phyloP scores from a whole-genome alignment of 495 filamentous ascomycete genomes.

The Diplogelasinospora grovesii region DNA sequence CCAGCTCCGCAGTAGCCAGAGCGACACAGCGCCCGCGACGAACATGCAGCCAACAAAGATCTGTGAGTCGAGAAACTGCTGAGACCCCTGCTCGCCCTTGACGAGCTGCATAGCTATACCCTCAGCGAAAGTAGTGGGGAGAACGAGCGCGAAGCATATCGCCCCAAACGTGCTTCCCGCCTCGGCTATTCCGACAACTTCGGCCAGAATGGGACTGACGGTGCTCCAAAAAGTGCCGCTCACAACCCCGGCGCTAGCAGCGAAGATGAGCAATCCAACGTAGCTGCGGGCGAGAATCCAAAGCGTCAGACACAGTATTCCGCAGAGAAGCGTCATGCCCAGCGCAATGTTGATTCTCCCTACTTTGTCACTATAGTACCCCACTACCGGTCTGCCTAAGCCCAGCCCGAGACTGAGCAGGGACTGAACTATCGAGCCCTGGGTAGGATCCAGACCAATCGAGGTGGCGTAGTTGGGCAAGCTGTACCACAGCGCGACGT shows the following conservation, averaged over 20 bases:
- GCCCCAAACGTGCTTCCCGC: conserved; percentile 1
- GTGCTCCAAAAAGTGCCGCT: conserved; percentile 69
- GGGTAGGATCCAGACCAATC: conserved; percentile 51
- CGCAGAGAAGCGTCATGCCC: conserved; percentile 7
- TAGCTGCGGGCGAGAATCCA: conserved; percentile 60
- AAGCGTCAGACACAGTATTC: conserved; percentile 47
- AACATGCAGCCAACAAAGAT: conserved; percentile 13
- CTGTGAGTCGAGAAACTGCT: conserved; percentile 10
- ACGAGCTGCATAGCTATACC: conserved; percentile 15
- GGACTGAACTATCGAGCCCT: conserved; percentile 60
- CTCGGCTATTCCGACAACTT: conserved; percentile 61
- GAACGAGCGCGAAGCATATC: conserved; percentile 12
- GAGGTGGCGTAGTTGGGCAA: conserved; percentile 56
- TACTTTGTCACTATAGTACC: conserved; percentile 53
- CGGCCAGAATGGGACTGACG: conserved; percentile 63
- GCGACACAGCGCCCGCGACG: conserved; percentile 4
- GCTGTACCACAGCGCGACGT: conserved; percentile 57
- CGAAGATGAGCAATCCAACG: conserved; percentile 61
- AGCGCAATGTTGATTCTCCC: conserved; percentile 60
- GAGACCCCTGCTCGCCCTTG: conserved; percentile 4
- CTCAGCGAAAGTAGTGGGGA: conserved; percentile 14
- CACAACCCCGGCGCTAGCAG: conserved; percentile 53
- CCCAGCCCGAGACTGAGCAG: conserved; percentile 60
- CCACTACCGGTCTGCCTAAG: conserved; percentile 57
- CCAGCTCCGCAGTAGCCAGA: conserved; percentile 10